Base-by-base conservation (phyloP, 2,329 filamentous ascomycete species). In the Ambrosiella cleistominuta region DNA sequence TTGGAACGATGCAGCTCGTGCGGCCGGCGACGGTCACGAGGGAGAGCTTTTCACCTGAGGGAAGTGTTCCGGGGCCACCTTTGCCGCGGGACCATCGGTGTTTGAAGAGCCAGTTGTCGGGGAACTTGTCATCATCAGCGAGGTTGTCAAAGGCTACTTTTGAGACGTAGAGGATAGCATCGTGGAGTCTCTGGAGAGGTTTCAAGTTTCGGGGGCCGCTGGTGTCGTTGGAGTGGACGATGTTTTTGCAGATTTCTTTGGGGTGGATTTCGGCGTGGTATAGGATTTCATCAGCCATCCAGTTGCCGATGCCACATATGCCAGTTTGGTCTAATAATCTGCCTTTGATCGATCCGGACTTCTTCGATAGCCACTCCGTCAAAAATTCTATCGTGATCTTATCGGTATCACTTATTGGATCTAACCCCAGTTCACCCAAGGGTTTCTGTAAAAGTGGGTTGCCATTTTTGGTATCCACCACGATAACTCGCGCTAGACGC, bases 231-330 rank as follows among this genome's bases (percentile, higher is more conserved):
- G 38, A 40, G 13, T n/a, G 37, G 11, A 94, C 75, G 63, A 97
- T 85, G 0, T 86, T 86, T 65, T 96, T 83, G 70, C 85, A 88
- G 70, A 94, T 94, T 67, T 95, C 88, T 68, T 96, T 91, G 0
- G 93, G 93, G 64, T 98, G 91, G 13, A 97, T 77, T 54, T 79
- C 82, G 4, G 93, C 86, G 64, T 97, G 84, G 66, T 90, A 98
- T 56, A 98, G 74, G 6, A 95, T 83, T 68, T 98, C 93, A 66
- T 98, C 93, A 0, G 85, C 89, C 57, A 98, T 91, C 91, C 91
- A 98, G 67, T 97, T 97, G 0, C 93, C 93, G 62, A 98, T 87
- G 7, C 93, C 93, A 65, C 86, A 93, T 61, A 97, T 86, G 67
- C 86, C 86, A 15, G 81, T 77, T 69, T 98, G 93, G 66, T 97